Conservation (phyloP, 345 rosid species). For the Cardamine occulta region DNA sequence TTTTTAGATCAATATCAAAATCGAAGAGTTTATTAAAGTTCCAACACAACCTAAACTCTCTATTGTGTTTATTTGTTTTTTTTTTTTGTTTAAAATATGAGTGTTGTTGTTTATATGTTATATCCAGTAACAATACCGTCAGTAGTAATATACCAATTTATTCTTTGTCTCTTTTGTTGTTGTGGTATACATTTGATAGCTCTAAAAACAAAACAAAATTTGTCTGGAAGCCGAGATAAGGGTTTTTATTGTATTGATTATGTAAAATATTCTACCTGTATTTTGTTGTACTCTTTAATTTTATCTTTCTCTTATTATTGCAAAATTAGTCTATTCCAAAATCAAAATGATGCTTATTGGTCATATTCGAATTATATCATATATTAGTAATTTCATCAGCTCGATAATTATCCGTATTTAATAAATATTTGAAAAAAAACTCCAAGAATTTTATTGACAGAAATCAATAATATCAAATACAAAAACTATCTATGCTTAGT, state of each 20-base stretch:
- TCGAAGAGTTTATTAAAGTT: constrained; percentile 15
- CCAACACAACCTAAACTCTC: not conserved
- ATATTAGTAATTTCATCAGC: not conserved
- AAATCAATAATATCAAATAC: not conserved
- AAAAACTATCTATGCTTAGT: not conserved
- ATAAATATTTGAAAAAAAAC: not conserved
- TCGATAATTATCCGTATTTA: not conserved
- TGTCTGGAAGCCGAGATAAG: not conserved
- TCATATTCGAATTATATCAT: not conserved
- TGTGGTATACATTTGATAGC: not conserved
- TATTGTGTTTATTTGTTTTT: not conserved
- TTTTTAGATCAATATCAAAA: not conserved
- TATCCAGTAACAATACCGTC: not conserved
- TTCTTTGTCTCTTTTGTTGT: constrained; percentile 7
- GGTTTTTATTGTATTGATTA: no score
- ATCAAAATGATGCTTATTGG: not conserved
- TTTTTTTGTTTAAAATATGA: not conserved
- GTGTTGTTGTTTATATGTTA: constrained; percentile 11
- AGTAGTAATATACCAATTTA: not conserved
- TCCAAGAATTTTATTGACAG: not conserved
- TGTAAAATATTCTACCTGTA: not conserved
- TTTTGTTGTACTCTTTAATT: no score
- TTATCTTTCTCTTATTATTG: not conserved
- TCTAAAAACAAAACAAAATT: no score
- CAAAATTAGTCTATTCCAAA: not conserved